Percentiles rank a stretch among this genome's conserved stretches.
Evolutionary conservation across 148 eudicot genomes (phyloP).

Genomic region (Chenopodium formosanum): DNA sequence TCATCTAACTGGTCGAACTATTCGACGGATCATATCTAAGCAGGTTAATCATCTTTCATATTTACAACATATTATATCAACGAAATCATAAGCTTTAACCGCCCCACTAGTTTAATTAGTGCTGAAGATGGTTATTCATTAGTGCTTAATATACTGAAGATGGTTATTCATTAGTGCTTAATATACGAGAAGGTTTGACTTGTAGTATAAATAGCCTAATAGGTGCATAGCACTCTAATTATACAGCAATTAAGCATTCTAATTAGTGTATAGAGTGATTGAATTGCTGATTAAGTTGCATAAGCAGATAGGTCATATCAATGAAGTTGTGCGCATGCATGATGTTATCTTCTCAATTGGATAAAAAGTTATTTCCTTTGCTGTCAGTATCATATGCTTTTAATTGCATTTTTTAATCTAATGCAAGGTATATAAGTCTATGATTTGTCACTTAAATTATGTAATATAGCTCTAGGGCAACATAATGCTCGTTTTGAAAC

Average conservation of each 20-base stretch:
- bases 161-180: background rate
- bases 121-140: background rate
- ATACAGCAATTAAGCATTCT: background rate
- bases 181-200: background rate
- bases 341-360: background rate
- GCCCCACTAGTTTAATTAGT: slow-evolving; percentile 17
- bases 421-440: too few relatives aligned
- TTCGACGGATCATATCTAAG: too few relatives aligned
- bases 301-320: slow-evolving; percentile 9
- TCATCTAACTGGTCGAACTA: too few relatives aligned
- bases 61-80: background rate
- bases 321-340: background rate
- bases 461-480: too few relatives aligned
- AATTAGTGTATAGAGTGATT: slow-evolving; percentile 4
- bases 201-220: background rate
- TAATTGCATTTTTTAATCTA: too few relatives aligned
- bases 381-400: too few relatives aligned
- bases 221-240: background rate
- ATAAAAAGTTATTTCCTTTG: too few relatives aligned
- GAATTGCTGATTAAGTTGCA: background rate
- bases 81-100: slow-evolving; percentile 8
- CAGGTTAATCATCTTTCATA: background rate
- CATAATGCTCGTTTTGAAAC: too few relatives aligned
- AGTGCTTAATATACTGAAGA: background rate
- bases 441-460: too few relatives aligned